Conservation (phyloP, 768 basidiomycete genomes). For the Lactifluus hygrophoroides region DNA sequence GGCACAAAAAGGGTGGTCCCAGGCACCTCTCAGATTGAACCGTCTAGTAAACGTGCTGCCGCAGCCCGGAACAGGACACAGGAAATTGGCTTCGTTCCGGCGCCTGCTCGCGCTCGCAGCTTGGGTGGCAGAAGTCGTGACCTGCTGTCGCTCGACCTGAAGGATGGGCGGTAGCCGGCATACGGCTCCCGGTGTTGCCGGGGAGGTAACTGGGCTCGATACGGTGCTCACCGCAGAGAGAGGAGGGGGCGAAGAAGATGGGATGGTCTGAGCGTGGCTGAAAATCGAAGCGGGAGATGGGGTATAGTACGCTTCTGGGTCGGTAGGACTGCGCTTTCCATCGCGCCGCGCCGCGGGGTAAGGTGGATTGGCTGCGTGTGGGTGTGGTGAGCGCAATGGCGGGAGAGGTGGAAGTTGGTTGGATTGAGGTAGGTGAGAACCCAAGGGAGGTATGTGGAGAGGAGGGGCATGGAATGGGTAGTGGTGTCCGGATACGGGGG, state of each 20-base stretch:
- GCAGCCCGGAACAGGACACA: conserved; percentile 35
- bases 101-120: conserved; percentile 83
- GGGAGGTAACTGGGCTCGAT: conserved; percentile 16
- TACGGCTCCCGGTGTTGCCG: conserved; percentile 23
- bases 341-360: conserved; percentile 18
- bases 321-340: conserved; percentile 26
- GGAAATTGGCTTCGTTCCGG: conserved; percentile 85
- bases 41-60: conserved; percentile 56
- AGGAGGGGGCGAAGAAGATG: conserved; percentile 16
- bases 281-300: conserved; percentile 49
- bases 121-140: conserved; percentile 91
- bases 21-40: conserved; percentile 75
- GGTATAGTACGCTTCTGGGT: conserved; percentile 29
- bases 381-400: conserved; percentile 13
- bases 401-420: conserved; percentile 9
- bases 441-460: conserved; percentile 18
- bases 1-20: not conserved
- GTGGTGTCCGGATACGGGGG: conserved; percentile 27
- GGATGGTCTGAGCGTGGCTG: conserved; percentile 29
- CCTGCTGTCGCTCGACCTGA: conserved; percentile 90
- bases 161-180: conserved; percentile 74
- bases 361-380: conserved; percentile 17
- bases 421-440: conserved; percentile 2
- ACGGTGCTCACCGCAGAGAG: conserved; percentile 16
- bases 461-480: conserved; percentile 27